Evolutionary conservation across 305 asterid species (phyloP).

Genomic region (Fraxinus ornus): DNA sequence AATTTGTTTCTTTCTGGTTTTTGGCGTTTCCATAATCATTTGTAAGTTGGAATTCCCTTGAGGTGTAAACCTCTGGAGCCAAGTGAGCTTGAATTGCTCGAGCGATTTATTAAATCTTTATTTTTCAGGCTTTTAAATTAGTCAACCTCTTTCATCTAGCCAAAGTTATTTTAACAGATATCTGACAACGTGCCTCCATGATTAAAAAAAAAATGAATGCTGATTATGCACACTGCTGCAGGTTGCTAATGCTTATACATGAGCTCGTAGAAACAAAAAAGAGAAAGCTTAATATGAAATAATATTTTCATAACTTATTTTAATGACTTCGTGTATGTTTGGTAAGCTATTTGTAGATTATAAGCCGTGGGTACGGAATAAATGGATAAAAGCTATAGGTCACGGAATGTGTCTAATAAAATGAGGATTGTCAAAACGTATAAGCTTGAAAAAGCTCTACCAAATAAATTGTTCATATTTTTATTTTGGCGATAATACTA

Average conservation of each 20-base stretch:
- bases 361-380: background rate
- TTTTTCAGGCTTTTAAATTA: background rate
- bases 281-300: background rate
- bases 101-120: background rate
- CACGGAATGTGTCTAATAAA: background rate
- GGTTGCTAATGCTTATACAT: background rate
- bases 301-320: background rate
- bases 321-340: background rate
- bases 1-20: background rate
- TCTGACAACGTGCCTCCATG: background rate
- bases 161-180: background rate
- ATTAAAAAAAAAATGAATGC: background rate
- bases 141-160: background rate
- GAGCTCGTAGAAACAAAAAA: background rate
- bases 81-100: background rate
- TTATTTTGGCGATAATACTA: background rate
- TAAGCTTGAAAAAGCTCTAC: background rate
- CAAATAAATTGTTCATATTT: background rate
- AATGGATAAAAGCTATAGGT: background rate
- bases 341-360: background rate
- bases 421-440: background rate
- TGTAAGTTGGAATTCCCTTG: background rate
- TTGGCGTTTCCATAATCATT: background rate
- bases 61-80: slow-evolving; percentile 4
- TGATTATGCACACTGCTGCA: background rate